A percentile compares a stretch with the other conserved stretches of the same genome.
These are phyloP conservation scores for Aspergillus sp. DNA, from an alignment of 2,329 filamentous ascomycete species.

Conservation along the genomic window DNA sequence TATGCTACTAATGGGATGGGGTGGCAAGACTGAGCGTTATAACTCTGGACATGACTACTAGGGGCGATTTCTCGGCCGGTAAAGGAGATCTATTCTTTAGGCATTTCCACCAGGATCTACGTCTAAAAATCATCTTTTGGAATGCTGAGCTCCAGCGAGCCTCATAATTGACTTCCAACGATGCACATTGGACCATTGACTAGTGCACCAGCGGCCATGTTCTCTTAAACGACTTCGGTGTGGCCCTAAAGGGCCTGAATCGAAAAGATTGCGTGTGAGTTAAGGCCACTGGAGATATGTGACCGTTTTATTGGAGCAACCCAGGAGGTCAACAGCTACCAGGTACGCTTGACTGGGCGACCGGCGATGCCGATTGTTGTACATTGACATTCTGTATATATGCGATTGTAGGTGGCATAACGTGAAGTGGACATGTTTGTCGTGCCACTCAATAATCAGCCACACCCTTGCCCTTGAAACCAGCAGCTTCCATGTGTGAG, in stretches of 20 bases:
- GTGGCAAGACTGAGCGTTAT: not conserved
- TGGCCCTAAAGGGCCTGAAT: not conserved
- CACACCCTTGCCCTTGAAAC: too few relatives aligned
- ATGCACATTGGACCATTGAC: not conserved
- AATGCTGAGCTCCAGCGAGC: not conserved
- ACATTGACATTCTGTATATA: too few relatives aligned
- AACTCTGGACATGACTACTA: not conserved
- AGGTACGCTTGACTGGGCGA: too few relatives aligned
- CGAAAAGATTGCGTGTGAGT: not conserved
- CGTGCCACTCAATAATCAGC: too few relatives aligned
- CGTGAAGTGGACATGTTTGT: too few relatives aligned
- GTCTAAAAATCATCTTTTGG: not conserved
- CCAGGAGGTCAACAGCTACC: too few relatives aligned
- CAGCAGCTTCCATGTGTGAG: too few relatives aligned
- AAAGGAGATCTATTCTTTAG: not conserved
- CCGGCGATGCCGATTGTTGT: too few relatives aligned
- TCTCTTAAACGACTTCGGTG: not conserved
- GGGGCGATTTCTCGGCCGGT: not conserved
- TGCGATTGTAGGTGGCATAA: too few relatives aligned
- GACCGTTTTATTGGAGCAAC: too few relatives aligned
- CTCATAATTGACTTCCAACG: not conserved
- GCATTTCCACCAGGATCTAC: not conserved
- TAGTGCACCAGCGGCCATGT: not conserved
- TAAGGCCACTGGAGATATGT: not conserved
- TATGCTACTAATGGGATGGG: conserved; percentile 27